Evolutionary conservation across 352 stramenopile species (phyloP), one percentile per base, ranked within the genome.

Genomic region (Globisporangium takayamanum): DNA sequence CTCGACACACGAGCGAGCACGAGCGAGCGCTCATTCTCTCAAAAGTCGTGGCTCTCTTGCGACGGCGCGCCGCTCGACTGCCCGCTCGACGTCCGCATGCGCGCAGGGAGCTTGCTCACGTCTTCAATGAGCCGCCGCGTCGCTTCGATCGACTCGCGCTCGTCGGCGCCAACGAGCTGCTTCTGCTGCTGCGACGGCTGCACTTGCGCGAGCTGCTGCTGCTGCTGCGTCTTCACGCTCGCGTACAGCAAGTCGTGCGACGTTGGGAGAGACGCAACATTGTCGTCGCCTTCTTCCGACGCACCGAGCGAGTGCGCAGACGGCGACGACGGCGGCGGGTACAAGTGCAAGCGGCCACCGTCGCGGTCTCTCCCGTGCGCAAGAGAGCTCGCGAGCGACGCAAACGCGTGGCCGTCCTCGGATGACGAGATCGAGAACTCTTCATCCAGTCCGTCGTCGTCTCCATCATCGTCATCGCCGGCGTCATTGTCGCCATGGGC

Each of bases 51-150:
- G 53, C 75, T 84, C 45, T 84, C 74, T 42, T 70, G 73, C 1
- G 72, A 74, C 10, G 73, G 74, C 16, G 74, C 74, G n/a, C 74
- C 74, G 28, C 62, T 79, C 18, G 74, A 84, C 53, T 84, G 74
- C 0, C 74, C 74, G 51, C 74, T 84, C 14, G 72, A 81, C 53
- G 72, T 81, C 3, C 74, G 74, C 47, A 70, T 80, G 50, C 74
- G 74, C 46, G 74, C 51, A 3, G 78, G 78, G 36, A 68, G 60
- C 37, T 70, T 74, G 10, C 62, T 67, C 10, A 90, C 53, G 1
- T 74, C 68, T 57, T 88, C 76, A 57, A 88, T 76, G 2, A 88
- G 60, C 44, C 83, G 70, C 15, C 78, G 80, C 50, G 84, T 65
- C 53, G 87, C 78, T 5, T 63, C 57, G 30, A 41, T 26, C 16